Conservation (phyloP, 75 land plant species). For the Azolla pinnata region DNA sequence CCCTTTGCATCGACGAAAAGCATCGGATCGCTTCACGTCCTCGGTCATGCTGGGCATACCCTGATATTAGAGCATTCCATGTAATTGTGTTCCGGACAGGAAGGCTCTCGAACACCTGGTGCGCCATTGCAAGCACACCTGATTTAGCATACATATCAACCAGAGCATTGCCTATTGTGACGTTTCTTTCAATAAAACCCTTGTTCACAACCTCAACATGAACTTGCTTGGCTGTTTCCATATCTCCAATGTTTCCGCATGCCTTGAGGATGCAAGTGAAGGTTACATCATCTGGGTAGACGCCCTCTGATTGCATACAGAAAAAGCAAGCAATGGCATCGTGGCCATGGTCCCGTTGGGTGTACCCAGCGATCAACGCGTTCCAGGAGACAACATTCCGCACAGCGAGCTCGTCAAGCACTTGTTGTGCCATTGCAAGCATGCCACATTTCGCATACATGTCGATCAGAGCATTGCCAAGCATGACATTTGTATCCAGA, state of each 20-base stretch:
- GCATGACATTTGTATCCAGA: slow-evolving; percentile 2
- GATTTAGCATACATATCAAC: slow-evolving; percentile 15
- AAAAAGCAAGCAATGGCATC: slow-evolving; percentile 11
- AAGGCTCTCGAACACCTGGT: slow-evolving; percentile 2
- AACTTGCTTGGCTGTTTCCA: neutral
- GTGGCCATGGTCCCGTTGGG: neutral
- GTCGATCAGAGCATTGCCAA: slow-evolving; percentile 13
- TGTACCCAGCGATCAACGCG: slow-evolving; percentile 20
- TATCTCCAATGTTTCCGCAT: slow-evolving; percentile 3
- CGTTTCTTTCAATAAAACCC: neutral
- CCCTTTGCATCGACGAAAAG: no score
- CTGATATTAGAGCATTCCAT: slow-evolving; percentile 18
- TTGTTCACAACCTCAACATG: slow-evolving; percentile 6
- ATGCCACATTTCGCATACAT: slow-evolving; percentile 21
- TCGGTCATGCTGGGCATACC: no score
- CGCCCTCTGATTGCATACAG: slow-evolving; percentile 4
- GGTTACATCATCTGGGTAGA: slow-evolving; percentile 10
- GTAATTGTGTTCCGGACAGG: slow-evolving; percentile 14
- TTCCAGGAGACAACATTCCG: slow-evolving; percentile 16
- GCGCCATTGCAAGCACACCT: slow-evolving; percentile 4
- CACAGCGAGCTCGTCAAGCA: slow-evolving; percentile 10
- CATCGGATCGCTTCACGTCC: no score
- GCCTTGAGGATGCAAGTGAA: slow-evolving; percentile 7
- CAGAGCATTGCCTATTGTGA: neutral
- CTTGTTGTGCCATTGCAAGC: slow-evolving; percentile 4